phyloP scores from a whole-genome alignment of 2,329 filamentous ascomycete genomes.

The Aureobasidium sp. region DNA sequence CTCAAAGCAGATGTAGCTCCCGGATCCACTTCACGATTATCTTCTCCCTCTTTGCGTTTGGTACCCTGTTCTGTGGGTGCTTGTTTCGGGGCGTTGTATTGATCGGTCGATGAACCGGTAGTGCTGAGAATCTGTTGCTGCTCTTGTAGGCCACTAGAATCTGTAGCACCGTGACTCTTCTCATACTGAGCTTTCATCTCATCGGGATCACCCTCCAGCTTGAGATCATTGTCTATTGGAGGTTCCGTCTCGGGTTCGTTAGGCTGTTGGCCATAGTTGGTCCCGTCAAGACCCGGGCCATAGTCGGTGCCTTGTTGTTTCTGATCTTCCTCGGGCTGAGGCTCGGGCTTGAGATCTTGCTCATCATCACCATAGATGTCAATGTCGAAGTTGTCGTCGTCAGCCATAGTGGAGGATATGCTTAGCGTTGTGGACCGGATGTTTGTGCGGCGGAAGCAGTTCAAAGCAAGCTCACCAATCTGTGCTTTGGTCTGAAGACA shows the following conservation, averaged over 20 bases:
- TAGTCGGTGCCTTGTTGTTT: constrained; percentile 22
- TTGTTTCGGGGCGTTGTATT: constrained; percentile 31
- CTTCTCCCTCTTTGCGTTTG: constrained; percentile 53
- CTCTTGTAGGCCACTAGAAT: constrained; percentile 8
- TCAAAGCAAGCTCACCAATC: not conserved
- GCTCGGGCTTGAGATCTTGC: constrained; percentile 16
- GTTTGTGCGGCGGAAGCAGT: not conserved
- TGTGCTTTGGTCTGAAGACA: not conserved
- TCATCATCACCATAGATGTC: constrained; percentile 59
- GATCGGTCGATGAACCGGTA: constrained; percentile 29
- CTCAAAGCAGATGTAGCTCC: constrained; percentile 64
- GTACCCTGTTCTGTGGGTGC: constrained; percentile 45
- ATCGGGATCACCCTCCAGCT: not conserved
- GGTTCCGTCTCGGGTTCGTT: constrained; percentile 17
- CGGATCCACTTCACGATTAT: constrained; percentile 43
- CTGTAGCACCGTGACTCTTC: not conserved
- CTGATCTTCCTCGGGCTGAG: constrained; percentile 11
- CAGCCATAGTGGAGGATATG: constrained; percentile 29
- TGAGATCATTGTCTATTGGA: not conserved
- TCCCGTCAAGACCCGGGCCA: constrained; percentile 23
- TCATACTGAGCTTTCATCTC: constrained; percentile 13
- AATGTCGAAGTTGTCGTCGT: constrained; percentile 63
- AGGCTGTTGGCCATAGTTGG: constrained; percentile 17
- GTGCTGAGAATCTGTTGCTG: constrained; percentile 27
- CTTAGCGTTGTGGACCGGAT: not conserved